Evolutionary conservation across 176 grass and related monocot genomes (phyloP), one percentile per base, ranked within the genome.

Genomic region (Microstegium vimineum): DNA sequence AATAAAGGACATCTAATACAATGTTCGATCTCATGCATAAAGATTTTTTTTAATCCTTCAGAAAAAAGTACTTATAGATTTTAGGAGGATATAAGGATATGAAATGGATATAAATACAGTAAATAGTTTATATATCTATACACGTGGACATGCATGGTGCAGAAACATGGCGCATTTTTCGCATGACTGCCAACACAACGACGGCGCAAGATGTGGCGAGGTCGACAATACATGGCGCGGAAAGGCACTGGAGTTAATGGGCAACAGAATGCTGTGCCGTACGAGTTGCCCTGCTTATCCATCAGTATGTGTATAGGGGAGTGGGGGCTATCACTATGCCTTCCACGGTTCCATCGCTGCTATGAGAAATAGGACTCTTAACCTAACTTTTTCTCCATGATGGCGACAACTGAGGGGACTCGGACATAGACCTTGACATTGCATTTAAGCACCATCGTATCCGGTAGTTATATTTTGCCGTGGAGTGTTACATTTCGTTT

Each of bases 361-460:
- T 49, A 81, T 59, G 33, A 66, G 61, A 11, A 78, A 42, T n/a
- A 78, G 34, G 66, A 78, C 80, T 35, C 57, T 63, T 78, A 41
- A 83, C 80, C 74, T 51, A 83, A 78, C 35, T 71, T 72, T 73
- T 26, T 38, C 33, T 57, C 32, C 32, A 6, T 46, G 86, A 88
- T 22, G 57, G 36, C n/a, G 75, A 83, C 74, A 45, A 66, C 47
- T 7, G 46, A 45, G 46, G 78, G 35, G 60, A 8, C 40, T 71
- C 25, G 66, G 14, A 32, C 78, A 31, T 62, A 5, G 66, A 83
- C 6, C 61, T 67, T 73, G 59, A 73, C 80, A 66, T 26, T 71
- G 67, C 67, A 83, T 79, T 88, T 74, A 88, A 73, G 47, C 22
- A 9, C 35, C 46, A 46, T 84, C 83, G 68, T 49, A 68, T 57